A percentile compares a stretch with the other conserved stretches of the same genome.
These are phyloP conservation scores for Cairneyella variabilis DNA, from an alignment of 495 filamentous ascomycete genomes.

Conservation along the genomic window DNA sequence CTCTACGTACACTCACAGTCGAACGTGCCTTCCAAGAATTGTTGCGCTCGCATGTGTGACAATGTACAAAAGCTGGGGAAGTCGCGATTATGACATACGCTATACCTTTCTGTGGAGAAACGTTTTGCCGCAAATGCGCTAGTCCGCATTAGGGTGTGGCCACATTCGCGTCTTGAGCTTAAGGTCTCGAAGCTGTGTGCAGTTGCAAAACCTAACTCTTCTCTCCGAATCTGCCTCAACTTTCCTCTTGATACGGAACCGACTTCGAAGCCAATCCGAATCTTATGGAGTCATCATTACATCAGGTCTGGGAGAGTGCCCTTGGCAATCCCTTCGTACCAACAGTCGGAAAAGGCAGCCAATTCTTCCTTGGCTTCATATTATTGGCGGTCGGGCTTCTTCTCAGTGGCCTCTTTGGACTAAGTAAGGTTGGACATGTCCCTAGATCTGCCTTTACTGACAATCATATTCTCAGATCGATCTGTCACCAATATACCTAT, in stretches of 20 bases:
- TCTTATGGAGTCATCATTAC: slow-evolving; percentile 68
- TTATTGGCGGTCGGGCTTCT: slow-evolving; percentile 66
- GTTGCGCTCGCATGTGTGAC: no score
- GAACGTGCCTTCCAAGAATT: not conserved
- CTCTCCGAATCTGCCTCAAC: no score
- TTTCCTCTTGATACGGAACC: no score
- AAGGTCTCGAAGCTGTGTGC: no score
- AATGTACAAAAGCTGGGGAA: no score
- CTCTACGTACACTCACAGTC: not conserved
- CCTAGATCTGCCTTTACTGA: not conserved
- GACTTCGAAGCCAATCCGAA: slow-evolving; percentile 9
- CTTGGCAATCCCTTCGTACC: slow-evolving; percentile 79
- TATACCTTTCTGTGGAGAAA: no score
- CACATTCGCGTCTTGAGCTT: no score
- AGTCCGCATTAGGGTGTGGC: no score
- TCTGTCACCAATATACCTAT: slow-evolving; percentile 72
- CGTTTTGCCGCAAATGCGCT: no score
- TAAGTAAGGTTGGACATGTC: slow-evolving; percentile 60
- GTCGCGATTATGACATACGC: no score
- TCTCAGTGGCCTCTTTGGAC: slow-evolving; percentile 69
- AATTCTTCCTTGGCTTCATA: slow-evolving; percentile 78
- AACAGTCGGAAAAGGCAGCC: slow-evolving; percentile 72
- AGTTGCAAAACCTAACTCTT: no score
- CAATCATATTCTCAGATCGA: slow-evolving; percentile 59
- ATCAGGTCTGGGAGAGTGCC: slow-evolving; percentile 86